Percentiles rank a stretch among this genome's conserved stretches.
Conservation (phyloP, 495 filamentous ascomycete genomes). For the Tuber indicum region DNA sequence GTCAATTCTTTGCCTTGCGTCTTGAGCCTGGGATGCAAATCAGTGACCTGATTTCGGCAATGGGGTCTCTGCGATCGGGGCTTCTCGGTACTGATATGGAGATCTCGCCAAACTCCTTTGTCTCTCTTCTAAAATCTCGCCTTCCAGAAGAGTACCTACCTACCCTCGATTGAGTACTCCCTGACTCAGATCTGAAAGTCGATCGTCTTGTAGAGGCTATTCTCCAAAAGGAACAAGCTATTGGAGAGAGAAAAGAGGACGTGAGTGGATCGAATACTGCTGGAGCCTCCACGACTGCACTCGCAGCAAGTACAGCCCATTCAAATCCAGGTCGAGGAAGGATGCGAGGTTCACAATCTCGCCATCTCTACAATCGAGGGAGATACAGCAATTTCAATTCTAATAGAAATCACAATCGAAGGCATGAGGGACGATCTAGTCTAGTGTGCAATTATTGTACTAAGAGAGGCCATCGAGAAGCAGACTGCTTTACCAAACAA, state of each 20-base stretch:
- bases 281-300: not conserved
- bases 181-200: not conserved
- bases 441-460: not conserved
- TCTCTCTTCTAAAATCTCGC: not conserved
- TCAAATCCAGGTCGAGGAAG: too few species aligned
- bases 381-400: not conserved
- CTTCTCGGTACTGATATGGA: not conserved
- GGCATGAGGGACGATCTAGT: too few species aligned
- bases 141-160: not conserved
- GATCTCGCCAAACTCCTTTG: not conserved
- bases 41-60: too few species aligned
- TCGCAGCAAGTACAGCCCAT: accelerated
- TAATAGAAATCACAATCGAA: accelerated
- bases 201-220: not conserved
- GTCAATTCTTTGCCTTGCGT: too few species aligned
- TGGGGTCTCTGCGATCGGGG: not conserved
- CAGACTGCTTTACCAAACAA: not conserved
- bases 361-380: accelerated
- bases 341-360: accelerated
- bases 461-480: not conserved
- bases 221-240: not conserved
- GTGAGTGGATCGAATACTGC: not conserved
- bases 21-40: too few species aligned
- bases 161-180: not conserved
- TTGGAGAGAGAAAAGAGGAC: not conserved